Percentiles rank a stretch among this genome's conserved stretches.
Evolutionary conservation across 2,329 filamentous ascomycete genomes (phyloP).

Genomic region (Monilinia fructigena): DNA sequence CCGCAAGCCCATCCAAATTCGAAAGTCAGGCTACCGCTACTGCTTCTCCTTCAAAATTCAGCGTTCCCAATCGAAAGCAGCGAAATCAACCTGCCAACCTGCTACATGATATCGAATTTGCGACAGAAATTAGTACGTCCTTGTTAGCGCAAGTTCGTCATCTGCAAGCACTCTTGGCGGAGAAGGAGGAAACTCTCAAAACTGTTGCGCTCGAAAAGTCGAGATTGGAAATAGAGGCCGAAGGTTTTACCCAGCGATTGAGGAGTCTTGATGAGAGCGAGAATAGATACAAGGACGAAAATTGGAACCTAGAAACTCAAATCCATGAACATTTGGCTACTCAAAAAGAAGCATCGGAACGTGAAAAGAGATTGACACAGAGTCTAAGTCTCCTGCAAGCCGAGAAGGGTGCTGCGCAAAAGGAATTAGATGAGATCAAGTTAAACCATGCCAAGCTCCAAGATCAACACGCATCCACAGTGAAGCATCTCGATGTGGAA

Average conservation of each 20-base stretch:
- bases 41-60: constrained; percentile 84
- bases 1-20: constrained; percentile 73
- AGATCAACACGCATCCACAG: constrained; percentile 73
- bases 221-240: constrained; percentile 76
- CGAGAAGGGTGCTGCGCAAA: constrained; percentile 76
- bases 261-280: constrained; percentile 88
- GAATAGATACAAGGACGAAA: constrained; percentile 95
- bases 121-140: constrained; percentile 95
- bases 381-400: constrained; percentile 65
- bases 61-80: constrained; percentile 80
- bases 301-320: constrained; percentile 94
- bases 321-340: constrained; percentile 77
- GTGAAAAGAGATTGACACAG: constrained; percentile 78
- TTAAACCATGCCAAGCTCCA: constrained; percentile 72
- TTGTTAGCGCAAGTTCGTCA: constrained; percentile 91
- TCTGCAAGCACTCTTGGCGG: constrained; percentile 77
- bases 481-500: constrained; percentile 88
- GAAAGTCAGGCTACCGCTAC: constrained; percentile 78
- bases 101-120: constrained; percentile 95
- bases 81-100: constrained; percentile 86
- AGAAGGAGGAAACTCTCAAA: constrained; percentile 85
- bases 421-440: constrained; percentile 88
- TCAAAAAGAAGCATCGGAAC: constrained; percentile 74
- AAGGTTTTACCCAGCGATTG: constrained; percentile 75
- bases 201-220: constrained; percentile 72